Evolutionary conservation across 495 filamentous ascomycete species (phyloP), one percentile per base, ranked within the genome.

Genomic region (Entonaema liquescens): DNA sequence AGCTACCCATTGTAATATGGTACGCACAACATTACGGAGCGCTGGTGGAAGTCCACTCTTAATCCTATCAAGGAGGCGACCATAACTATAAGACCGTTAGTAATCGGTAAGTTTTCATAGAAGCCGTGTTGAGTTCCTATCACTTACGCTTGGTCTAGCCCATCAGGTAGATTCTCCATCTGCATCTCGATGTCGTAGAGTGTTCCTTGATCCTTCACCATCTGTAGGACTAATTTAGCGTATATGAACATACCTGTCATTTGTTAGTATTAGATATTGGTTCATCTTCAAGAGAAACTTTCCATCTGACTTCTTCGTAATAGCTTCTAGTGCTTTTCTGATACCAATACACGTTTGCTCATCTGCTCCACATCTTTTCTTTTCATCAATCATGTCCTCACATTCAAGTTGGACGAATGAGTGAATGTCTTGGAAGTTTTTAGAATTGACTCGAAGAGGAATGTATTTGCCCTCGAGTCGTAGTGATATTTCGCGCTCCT

Each of bases 211-310:
- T 65, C 54, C 26, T 59, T 35, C 0, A 65, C 61, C 61, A 65
- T 70, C 25, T 28, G 42, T 1, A 70, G 28, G 15, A 65, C 61
- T 9, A 70, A 35, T 44, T 49, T 70, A 19, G 67, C 67, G 38
- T 70, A 70, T 17, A 70, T 64, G 28, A 70, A 70, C 67, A 65
- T 70, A 12, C 60, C 67, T 70, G 19, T 1, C 29, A 19, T 12
- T n/a, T 28, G 35, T 69, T 63, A 69, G 67, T 36, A 25, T 44
- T 42, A 25, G 2, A 35, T 33, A 15, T 47, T 5, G 8, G 13
- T 19, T 49, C 2, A 21, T 31, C 3, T 31, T 35, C 1, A 15
- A n/a, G 31, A 64, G 2, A 36, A 28, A 60, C 47, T 8, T 59
- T 6, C 67, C 61, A 36, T 49, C 55, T 29, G 67, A 61, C 1